Base-by-base conservation (phyloP, 345 rosid species). In the Lumnitzera racemosa region DNA sequence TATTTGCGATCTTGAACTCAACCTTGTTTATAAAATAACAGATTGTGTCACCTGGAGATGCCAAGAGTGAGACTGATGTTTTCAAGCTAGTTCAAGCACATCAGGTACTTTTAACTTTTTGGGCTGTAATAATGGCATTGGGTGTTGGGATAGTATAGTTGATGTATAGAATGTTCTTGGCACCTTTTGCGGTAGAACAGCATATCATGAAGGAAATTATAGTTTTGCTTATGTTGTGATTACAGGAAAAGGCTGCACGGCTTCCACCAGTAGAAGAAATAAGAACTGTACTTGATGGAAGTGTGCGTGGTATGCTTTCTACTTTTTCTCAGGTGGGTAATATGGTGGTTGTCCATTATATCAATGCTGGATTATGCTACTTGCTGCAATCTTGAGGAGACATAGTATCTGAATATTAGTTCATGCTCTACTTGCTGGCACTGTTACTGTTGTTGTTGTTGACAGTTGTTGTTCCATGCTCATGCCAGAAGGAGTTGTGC, bases 201-300 rank as follows among this genome's bases (percentile, higher is more conserved):
- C 43, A 36, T 4, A 5, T 7, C 2, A 36, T 36, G 43, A 36
- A 36, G 43, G 43, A 36, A 36, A 36, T 36, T 5, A 4, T 0
- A 1, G 7, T 6, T 36, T 36, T 36, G 5, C 9, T 36, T 36
- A 9, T 36, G 43, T 5, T 36, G 3, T 29, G 36, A 16, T 65
- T 76, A 9, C 81, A 92, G 98, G 85, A 81, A 56, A 84, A 81
- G 73, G 96, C 94, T 59, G 81, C 83, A 46, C 80, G 96, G 72
- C 96, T 92, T 75, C 78, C 89, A 17, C 85, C 91, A 0, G 79
- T 74, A n/a, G 96, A 89, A 53, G 96, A 89, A 69, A 77, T 92
- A 55, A 67, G 79, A 29, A 92, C 96, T 1, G 75, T 87, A 68
- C 87, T 92, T 62, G 59, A 83, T 66, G 68, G 71, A 62, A 82